Conservation (phyloP, 2,329 filamentous ascomycete species). For the Xylaria polymorpha region DNA sequence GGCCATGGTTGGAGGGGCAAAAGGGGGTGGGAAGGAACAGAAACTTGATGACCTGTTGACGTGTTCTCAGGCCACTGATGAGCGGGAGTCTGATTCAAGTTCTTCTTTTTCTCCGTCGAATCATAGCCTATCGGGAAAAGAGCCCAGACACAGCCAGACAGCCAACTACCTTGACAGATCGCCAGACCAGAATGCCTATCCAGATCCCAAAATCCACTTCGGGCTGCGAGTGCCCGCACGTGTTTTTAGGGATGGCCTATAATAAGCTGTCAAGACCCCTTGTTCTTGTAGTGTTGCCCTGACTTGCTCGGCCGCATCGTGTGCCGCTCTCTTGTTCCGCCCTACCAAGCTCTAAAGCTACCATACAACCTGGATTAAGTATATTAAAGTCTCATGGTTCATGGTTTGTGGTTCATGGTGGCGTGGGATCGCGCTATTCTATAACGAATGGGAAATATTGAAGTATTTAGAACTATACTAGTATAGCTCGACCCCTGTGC, state of each 20-base stretch:
- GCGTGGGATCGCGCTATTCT: slow-evolving; percentile 22
- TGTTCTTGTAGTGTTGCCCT: slow-evolving; percentile 12
- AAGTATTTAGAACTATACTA: slow-evolving; percentile 8
- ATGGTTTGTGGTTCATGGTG: slow-evolving; percentile 16
- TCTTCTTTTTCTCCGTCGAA: slow-evolving; percentile 23
- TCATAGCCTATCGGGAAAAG: slow-evolving; percentile 30
- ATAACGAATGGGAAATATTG: background rate
- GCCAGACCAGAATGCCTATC: slow-evolving; percentile 26
- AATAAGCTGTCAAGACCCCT: slow-evolving; percentile 15
- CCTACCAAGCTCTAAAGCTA: background rate
- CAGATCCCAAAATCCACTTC: slow-evolving; percentile 38
- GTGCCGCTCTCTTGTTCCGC: background rate
- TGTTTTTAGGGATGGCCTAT: slow-evolving; percentile 35
- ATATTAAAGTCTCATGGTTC: slow-evolving; percentile 10
- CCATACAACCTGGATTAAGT: slow-evolving; percentile 2
- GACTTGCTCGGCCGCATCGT: background rate
- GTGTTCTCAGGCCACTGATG: slow-evolving; percentile 35
- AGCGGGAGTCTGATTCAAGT: slow-evolving; percentile 34
- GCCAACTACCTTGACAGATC: slow-evolving; percentile 31
- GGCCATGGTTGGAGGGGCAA: slow-evolving; percentile 25
- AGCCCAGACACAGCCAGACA: slow-evolving; percentile 35
- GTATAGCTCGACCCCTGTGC: slow-evolving; percentile 28
- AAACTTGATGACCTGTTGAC: slow-evolving; percentile 32
- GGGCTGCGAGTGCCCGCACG: slow-evolving; percentile 39
- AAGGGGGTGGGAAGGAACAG: slow-evolving; percentile 25